These are phyloP conservation scores for Lachnellula hyalina DNA, from an alignment of 2,329 filamentous ascomycete genomes.

Conservation along the genomic window DNA sequence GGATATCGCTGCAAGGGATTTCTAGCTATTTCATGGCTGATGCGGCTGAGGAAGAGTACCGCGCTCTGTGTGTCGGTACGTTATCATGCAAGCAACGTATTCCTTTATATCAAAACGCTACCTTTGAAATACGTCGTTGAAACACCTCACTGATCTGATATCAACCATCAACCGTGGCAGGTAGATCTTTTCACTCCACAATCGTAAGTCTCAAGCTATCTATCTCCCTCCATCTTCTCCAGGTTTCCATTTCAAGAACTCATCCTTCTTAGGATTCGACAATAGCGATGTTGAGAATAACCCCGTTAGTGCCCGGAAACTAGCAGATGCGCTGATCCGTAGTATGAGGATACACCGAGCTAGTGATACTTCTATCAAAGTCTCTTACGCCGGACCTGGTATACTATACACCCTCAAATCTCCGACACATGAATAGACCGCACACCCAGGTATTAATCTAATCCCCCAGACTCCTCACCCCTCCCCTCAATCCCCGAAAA, in stretches of 20 bases:
- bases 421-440: neutral
- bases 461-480: too few species aligned
- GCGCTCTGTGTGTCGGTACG: conserved; percentile 10
- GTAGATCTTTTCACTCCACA: conserved; percentile 10
- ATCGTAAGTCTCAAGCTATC: neutral
- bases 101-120: too few species aligned
- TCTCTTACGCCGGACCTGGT: neutral
- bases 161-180: neutral
- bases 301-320: neutral
- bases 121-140: too few species aligned
- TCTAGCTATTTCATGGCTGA: conserved; percentile 4
- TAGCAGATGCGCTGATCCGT: neutral
- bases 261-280: conserved; percentile 3
- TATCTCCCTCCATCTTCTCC: neutral
- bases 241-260: neutral
- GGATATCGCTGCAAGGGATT: conserved; percentile 2
- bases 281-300: conserved; percentile 4
- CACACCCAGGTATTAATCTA: too few species aligned
- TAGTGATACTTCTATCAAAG: too few species aligned
- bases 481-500: too few species aligned
- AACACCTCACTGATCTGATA: neutral
- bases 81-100: too few species aligned
- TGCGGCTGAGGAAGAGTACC: conserved; percentile 3
- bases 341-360: too few species aligned
- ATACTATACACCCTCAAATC: neutral